These are phyloP conservation scores for Thalassiosira hispida DNA, from an alignment of 352 stramenopile species.

Conservation along the genomic window DNA sequence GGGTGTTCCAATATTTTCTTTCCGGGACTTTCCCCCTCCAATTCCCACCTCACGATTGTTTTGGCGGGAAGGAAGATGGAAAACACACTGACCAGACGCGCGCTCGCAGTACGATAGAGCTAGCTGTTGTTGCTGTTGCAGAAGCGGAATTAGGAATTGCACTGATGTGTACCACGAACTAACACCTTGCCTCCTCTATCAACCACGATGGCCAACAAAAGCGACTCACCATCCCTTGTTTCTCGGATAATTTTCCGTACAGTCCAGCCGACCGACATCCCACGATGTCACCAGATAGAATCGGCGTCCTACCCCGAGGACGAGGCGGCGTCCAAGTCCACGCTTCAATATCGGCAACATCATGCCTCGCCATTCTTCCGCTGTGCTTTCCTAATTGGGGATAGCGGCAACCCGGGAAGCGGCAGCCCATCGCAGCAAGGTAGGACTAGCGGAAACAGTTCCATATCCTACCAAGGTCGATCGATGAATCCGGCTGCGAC, in stretches of 20 bases:
- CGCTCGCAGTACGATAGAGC: too few species aligned
- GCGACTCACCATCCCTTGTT: slow-evolving; percentile 13
- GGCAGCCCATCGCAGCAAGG: not conserved
- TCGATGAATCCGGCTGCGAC: slow-evolving; percentile 17
- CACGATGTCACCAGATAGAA: slow-evolving; percentile 68
- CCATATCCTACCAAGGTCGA: slow-evolving; percentile 34
- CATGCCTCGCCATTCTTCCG: slow-evolving; percentile 85
- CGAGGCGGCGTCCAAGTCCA: slow-evolving; percentile 87
- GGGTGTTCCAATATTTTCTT: too few species aligned
- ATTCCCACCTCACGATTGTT: too few species aligned
- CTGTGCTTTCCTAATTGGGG: slow-evolving; percentile 83
- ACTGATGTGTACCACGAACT: too few species aligned
- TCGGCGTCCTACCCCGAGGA: slow-evolving; percentile 86
- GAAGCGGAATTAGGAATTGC: too few species aligned
- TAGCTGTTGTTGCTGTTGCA: too few species aligned
- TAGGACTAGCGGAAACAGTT: slow-evolving; percentile 19
- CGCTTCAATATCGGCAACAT: slow-evolving; percentile 88
- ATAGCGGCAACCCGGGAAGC: not conserved
- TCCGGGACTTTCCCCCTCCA: too few species aligned
- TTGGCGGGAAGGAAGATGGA: too few species aligned
- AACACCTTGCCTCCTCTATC: not conserved
- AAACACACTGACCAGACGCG: too few species aligned
- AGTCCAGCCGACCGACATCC: slow-evolving; percentile 74
- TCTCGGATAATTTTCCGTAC: slow-evolving; percentile 47
- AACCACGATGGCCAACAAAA: slow-evolving; percentile 20